These are phyloP conservation scores for Boletus subparvulus DNA, from an alignment of 768 basidiomycete genomes.

Conservation along the genomic window DNA sequence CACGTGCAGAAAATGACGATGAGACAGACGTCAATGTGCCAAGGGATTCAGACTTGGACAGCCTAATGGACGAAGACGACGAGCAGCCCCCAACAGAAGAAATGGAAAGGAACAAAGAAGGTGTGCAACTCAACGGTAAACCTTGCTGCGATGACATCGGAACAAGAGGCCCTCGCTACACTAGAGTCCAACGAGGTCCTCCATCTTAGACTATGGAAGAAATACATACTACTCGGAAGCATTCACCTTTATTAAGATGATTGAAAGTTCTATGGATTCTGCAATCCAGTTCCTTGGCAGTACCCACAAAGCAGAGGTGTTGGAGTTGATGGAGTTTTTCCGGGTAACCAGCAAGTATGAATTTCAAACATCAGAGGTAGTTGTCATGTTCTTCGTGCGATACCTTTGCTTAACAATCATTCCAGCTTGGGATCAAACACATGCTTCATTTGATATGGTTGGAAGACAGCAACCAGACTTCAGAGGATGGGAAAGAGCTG, in stretches of 20 bases:
- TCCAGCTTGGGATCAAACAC: slow-evolving; percentile 82
- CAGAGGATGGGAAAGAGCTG: slow-evolving; percentile 73
- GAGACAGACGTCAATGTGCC: slow-evolving; percentile 61
- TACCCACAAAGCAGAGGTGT: slow-evolving; percentile 78
- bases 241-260: slow-evolving; percentile 71
- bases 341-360: slow-evolving; percentile 77
- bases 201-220: slow-evolving; percentile 70
- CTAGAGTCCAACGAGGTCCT: slow-evolving; percentile 65
- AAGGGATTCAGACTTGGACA: slow-evolving; percentile 34
- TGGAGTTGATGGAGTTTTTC: slow-evolving; percentile 91
- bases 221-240: slow-evolving; percentile 83
- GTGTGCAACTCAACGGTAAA: slow-evolving; percentile 72
- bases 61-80: slow-evolving; percentile 41
- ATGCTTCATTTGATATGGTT: slow-evolving; percentile 98
- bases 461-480: slow-evolving; percentile 85
- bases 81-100: slow-evolving; percentile 36
- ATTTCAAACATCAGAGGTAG: slow-evolving; percentile 74
- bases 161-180: slow-evolving; percentile 69
- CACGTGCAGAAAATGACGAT: slow-evolving; percentile 37
- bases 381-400: not conserved
- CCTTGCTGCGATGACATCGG: slow-evolving; percentile 64
- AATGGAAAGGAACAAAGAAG: slow-evolving; percentile 45
- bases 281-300: slow-evolving; percentile 81
- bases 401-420: slow-evolving; percentile 1
- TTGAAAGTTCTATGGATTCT: slow-evolving; percentile 67